phyloP scores from a whole-genome alignment of 2,329 filamentous ascomycete species.

The Dendryphion nanum region DNA sequence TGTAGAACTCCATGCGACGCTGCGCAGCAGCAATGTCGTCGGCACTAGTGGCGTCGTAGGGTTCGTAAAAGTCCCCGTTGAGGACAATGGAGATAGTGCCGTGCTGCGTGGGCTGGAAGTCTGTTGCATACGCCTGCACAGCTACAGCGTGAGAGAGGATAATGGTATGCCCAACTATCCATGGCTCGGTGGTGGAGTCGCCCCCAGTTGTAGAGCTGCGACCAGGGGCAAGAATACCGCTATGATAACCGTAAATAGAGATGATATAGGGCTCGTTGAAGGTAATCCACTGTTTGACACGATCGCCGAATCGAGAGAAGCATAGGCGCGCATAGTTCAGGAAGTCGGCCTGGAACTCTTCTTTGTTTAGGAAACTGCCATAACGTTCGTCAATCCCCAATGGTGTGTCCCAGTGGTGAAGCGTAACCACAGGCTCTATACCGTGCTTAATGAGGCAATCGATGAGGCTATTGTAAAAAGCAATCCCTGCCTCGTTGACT shows the following conservation, averaged over 20 bases:
- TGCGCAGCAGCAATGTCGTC: slow-evolving; percentile 9
- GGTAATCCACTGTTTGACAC: slow-evolving; percentile 43
- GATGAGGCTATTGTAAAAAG: slow-evolving; percentile 17
- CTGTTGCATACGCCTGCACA: slow-evolving; percentile 40
- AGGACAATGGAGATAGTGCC: slow-evolving; percentile 44
- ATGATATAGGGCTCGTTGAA: slow-evolving; percentile 43
- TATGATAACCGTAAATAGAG: slow-evolving; percentile 26
- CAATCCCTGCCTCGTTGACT: slow-evolving; percentile 14
- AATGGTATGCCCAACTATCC: slow-evolving; percentile 41
- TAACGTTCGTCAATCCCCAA: slow-evolving; percentile 18
- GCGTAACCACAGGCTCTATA: slow-evolving; percentile 18
- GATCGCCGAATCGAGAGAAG: slow-evolving; percentile 39
- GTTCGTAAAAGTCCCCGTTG: slow-evolving; percentile 45
- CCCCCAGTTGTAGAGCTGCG: slow-evolving; percentile 12
- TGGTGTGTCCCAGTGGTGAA: slow-evolving; percentile 21
- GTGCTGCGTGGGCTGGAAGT: slow-evolving; percentile 39
- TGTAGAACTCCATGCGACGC: slow-evolving; percentile 44
- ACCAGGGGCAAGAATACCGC: slow-evolving; percentile 38
- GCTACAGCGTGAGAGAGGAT: slow-evolving; percentile 41
- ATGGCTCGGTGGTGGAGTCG: slow-evolving; percentile 17
- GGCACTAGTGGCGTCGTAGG: slow-evolving; percentile 26
- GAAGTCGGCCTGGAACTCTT: slow-evolving; percentile 18
- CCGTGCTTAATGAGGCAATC: slow-evolving; percentile 12
- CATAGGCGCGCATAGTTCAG: slow-evolving; percentile 41
- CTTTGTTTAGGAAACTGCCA: slow-evolving; percentile 18